Conservation (phyloP, 2,329 filamentous ascomycete species). For the Elsinoe arachidis region DNA sequence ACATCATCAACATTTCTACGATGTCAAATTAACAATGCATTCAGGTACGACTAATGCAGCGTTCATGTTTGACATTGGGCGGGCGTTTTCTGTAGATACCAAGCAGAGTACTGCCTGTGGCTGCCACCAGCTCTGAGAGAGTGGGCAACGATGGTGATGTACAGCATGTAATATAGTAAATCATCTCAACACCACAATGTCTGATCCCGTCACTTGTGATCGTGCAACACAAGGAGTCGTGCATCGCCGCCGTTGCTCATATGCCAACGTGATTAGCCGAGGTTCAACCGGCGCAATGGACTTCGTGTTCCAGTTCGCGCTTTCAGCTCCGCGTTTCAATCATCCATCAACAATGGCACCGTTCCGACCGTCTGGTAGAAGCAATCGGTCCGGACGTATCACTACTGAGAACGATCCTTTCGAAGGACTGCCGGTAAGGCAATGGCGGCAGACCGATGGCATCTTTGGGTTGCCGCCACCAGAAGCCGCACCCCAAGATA, state of each 20-base stretch:
- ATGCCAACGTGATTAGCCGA: not conserved
- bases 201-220: not conserved
- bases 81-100: conserved; percentile 12
- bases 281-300: conserved; percentile 6
- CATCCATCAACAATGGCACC: not conserved
- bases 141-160: not conserved
- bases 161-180: conserved; percentile 1
- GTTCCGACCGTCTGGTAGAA: conserved; percentile 49
- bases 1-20: not conserved
- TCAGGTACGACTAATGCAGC: not conserved
- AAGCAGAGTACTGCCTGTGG: conserved; percentile 11
- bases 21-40: not conserved
- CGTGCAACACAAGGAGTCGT: not conserved
- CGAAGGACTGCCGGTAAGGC: conserved; percentile 74
- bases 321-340: conserved; percentile 1
- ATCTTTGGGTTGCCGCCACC: conserved; percentile 47
- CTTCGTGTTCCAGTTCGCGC: not conserved
- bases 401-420: conserved; percentile 58
- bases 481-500: conserved; percentile 52
- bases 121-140: not conserved
- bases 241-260: not conserved
- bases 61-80: conserved; percentile 9
- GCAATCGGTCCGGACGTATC: conserved; percentile 48
- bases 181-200: not conserved
- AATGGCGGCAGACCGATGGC: conserved; percentile 65